These are phyloP conservation scores for Nyssa sinensis DNA, from an alignment of 148 eudicot species.

Conservation along the genomic window DNA sequence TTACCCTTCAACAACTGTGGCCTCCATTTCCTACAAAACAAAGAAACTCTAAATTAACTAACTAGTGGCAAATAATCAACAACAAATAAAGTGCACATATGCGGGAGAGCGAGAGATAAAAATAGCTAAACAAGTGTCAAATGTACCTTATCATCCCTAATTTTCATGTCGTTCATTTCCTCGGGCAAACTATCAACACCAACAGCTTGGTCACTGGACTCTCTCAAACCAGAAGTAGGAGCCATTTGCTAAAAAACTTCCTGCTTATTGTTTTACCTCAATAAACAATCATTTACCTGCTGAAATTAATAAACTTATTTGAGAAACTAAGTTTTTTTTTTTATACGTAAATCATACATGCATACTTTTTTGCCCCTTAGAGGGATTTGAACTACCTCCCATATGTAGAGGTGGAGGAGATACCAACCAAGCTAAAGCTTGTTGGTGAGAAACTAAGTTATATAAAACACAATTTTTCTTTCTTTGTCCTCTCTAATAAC, in stretches of 20 bases:
- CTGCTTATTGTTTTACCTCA: conserved; percentile 10
- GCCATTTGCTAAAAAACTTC: conserved; percentile 33
- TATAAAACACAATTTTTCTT: neutral
- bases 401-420: too few species aligned
- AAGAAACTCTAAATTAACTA: neutral
- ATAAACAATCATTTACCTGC: neutral
- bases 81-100: neutral
- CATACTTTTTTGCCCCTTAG: too few species aligned
- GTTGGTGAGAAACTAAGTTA: too few species aligned
- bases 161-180: conserved; percentile 81
- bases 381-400: too few species aligned
- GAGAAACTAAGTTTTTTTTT: neutral
- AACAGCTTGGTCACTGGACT: conserved; percentile 41
- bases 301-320: neutral
- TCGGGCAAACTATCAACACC: conserved; percentile 69
- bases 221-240: conserved; percentile 51
- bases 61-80: conserved; percentile 4
- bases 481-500: neutral
- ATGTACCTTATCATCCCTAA: conserved; percentile 74
- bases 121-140: neutral
- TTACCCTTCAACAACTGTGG: conserved; percentile 72
- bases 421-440: too few species aligned
- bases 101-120: neutral
- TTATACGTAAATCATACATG: too few species aligned
- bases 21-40: conserved; percentile 70